Base-by-base conservation (phyloP, 2,329 filamentous ascomycete genomes). In the Exophiala sp. region DNA sequence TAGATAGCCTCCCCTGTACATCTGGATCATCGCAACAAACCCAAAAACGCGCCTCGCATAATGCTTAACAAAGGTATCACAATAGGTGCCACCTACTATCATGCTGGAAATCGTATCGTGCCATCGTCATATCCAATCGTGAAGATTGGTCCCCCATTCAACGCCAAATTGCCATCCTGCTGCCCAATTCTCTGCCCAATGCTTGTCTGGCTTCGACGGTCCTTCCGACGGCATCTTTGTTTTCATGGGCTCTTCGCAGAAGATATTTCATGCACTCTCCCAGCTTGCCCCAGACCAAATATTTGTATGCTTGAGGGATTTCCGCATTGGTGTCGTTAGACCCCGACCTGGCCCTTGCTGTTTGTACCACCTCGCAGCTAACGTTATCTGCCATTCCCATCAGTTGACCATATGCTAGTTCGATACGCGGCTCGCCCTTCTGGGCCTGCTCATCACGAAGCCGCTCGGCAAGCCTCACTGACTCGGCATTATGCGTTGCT, bases 231-330 rank as follows among this genome's bases (percentile, higher is more conserved):
- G 82, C 81, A 70, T 85, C 83, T 62, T 79, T 80, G 66, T 84
- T 84, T 72, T 83, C 81, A 48, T 76, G 76, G n/a, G 81, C 81
- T 44, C 80, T 64, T 38, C 81, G 66, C 34, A 82, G 65, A 41
- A 87, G 70, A 69, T 86, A 95, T 69, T 90, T 88, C 62, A 96
- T 83, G 71, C 91, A 96, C 74, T 96, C 89, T 2, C 71, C 72
- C 66, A 81, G 75, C 3, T 69, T 75, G 1, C 81, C 81, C 80
- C 80, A 84, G 2, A 77, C 76, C 46, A 78, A 75, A 59, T 76
- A 78, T 68, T 84, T 84, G 63, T 77, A 79, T 2, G 79, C 77
- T 54, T 71, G 72, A 12, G 76, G 75, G n/a, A 65, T 61, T 45
- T 76, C 72, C 44, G 64, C 59, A 59, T 62, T 53, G 29, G 59